Percentiles rank a stretch among this genome's conserved stretches.
Evolutionary conservation across 2,329 filamentous ascomycete genomes (phyloP).

Genomic region (Talaromyces sp.): DNA sequence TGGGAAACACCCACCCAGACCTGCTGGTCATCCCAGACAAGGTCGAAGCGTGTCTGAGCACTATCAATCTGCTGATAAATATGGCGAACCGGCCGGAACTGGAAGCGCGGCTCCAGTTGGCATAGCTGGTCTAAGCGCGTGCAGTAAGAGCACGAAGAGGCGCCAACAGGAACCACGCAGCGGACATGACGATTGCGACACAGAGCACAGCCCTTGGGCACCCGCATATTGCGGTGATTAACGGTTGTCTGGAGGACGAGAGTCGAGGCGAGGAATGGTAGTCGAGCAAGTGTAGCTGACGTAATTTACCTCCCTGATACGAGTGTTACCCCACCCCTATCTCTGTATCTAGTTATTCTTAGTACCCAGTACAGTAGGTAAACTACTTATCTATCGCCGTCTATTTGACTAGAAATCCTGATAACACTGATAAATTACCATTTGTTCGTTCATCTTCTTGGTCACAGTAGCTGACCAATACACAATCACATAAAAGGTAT

Average conservation of each 20-base stretch:
- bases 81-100: slow-evolving; percentile 27
- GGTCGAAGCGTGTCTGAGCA: slow-evolving; percentile 20
- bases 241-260: neutral
- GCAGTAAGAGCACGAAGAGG: slow-evolving; percentile 24
- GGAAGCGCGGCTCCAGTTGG: slow-evolving; percentile 27
- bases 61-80: slow-evolving; percentile 27
- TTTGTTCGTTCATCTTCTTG: neutral
- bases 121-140: slow-evolving; percentile 22
- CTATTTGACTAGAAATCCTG: slow-evolving; percentile 30
- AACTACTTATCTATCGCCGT: neutral
- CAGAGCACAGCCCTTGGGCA: slow-evolving; percentile 23
- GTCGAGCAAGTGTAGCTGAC: neutral
- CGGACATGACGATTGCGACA: slow-evolving; percentile 32
- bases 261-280: neutral
- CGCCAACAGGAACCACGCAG: slow-evolving; percentile 22
- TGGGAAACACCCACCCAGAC: slow-evolving; percentile 26
- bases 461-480: neutral
- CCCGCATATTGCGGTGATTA: slow-evolving; percentile 4
- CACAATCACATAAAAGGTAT: no score
- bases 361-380: neutral
- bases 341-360: neutral
- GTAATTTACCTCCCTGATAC: neutral
- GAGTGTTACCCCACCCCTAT: neutral
- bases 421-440: slow-evolving; percentile 36
- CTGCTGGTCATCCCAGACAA: slow-evolving; percentile 25